phyloP scores from a whole-genome alignment of 306 rosid species.

The Rosa chinensis region DNA sequence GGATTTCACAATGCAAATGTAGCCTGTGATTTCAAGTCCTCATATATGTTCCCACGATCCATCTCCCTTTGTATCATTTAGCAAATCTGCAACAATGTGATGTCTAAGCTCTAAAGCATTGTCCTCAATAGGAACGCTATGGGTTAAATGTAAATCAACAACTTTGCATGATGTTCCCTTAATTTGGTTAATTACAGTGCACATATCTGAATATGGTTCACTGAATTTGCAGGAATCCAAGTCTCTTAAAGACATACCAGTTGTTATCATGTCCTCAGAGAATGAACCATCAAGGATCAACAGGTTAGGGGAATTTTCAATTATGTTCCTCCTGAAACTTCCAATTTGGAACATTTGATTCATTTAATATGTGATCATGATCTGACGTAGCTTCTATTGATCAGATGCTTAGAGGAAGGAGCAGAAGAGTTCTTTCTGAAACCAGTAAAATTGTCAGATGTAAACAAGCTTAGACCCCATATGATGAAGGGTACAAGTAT shows the following conservation, averaged over 20 bases:
- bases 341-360: not conserved
- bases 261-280: conserved; percentile 92
- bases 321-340: not conserved
- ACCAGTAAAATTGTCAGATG: conserved; percentile 77
- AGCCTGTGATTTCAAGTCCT: not conserved
- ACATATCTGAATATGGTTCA: not conserved
- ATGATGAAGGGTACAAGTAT: conserved; percentile 49
- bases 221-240: conserved; percentile 67
- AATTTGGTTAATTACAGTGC: not conserved
- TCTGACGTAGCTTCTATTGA: not conserved
- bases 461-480: conserved; percentile 74
- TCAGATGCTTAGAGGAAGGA: conserved; percentile 89
- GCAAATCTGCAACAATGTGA: not conserved
- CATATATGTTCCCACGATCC: not conserved
- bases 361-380: not conserved
- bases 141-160: not conserved
- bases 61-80: not conserved
- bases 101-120: not conserved
- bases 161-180: not conserved
- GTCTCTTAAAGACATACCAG: conserved; percentile 80
- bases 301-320: conserved; percentile 44
- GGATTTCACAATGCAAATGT: not conserved
- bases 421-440: conserved; percentile 82
- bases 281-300: conserved; percentile 79
- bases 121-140: not conserved